phyloP scores from a whole-genome alignment of 1,284 basidiomycete genomes.

The Porodaedalea pini region DNA sequence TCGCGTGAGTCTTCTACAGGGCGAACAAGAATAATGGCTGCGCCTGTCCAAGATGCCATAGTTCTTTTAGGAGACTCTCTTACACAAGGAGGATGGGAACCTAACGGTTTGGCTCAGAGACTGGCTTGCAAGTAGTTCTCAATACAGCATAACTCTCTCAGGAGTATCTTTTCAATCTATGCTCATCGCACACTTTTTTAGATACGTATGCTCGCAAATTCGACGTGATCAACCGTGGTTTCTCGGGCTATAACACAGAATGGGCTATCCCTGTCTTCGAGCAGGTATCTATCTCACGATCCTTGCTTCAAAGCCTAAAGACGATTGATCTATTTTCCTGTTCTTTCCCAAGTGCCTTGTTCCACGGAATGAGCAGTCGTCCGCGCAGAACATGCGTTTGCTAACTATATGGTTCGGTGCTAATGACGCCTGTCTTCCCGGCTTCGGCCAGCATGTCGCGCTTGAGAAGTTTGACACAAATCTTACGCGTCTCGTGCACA shows the following conservation, averaged over 20 bases:
- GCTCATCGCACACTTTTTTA: neutral
- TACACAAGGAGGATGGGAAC: slow-evolving; percentile 61
- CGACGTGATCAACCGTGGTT: slow-evolving; percentile 81
- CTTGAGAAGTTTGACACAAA: slow-evolving; percentile 65
- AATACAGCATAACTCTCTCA: neutral
- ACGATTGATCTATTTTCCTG: neutral
- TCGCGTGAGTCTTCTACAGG: neutral
- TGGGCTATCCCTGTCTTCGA: slow-evolving; percentile 80
- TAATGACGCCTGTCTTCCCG: slow-evolving; percentile 68
- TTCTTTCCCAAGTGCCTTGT: slow-evolving; percentile 3
- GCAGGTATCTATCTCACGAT: slow-evolving; percentile 43
- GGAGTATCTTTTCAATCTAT: neutral
- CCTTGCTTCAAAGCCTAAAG: slow-evolving; percentile 49
- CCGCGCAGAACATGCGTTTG: slow-evolving; percentile 61
- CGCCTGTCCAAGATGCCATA: slow-evolving; percentile 56
- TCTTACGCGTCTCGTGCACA: slow-evolving; percentile 56
- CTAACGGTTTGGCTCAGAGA: slow-evolving; percentile 56
- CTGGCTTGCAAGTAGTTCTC: slow-evolving; percentile 54
- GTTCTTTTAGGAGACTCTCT: slow-evolving; percentile 78
- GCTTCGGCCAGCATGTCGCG: slow-evolving; percentile 62
- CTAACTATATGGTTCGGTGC: slow-evolving; percentile 88
- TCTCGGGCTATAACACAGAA: slow-evolving; percentile 78
- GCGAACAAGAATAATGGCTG: slow-evolving; percentile 43
- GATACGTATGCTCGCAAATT: slow-evolving; percentile 65
- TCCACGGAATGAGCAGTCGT: slow-evolving; percentile 41